Conservation (phyloP, 2,329 filamentous ascomycete genomes). For the Exophiala sp. region DNA sequence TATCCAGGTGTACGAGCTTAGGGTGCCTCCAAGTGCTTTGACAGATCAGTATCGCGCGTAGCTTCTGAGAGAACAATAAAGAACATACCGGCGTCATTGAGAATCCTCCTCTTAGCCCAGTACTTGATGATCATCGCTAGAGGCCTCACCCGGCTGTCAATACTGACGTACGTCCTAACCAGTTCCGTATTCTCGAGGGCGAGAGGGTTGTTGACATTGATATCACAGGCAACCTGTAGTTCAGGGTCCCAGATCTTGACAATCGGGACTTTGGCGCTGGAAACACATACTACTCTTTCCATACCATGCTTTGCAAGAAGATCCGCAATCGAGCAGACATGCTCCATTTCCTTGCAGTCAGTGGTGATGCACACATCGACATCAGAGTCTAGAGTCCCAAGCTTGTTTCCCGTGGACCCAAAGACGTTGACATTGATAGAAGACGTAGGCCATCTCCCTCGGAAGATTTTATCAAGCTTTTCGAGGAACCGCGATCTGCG, state of each 20-base stretch:
- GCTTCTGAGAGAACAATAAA: slow-evolving; percentile 6
- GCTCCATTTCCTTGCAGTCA: slow-evolving; percentile 76
- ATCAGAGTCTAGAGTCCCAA: slow-evolving; percentile 94
- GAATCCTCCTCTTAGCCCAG: slow-evolving; percentile 86
- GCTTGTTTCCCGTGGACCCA: slow-evolving; percentile 92
- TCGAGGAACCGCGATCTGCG: slow-evolving; percentile 69
- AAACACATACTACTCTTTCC: slow-evolving; percentile 92
- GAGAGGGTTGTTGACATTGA: slow-evolving; percentile 97
- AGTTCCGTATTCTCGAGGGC: slow-evolving; percentile 95
- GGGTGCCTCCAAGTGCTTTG: slow-evolving; percentile 78
- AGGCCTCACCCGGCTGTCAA: slow-evolving; percentile 82
- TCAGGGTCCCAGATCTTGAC: slow-evolving; percentile 99
- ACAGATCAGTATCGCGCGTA: slow-evolving; percentile 28
- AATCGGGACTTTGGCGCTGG: slow-evolving; percentile 92
- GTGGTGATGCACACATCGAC: slow-evolving; percentile 98
- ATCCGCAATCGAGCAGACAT: slow-evolving; percentile 83
- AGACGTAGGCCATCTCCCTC: slow-evolving; percentile 84
- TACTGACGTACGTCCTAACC: slow-evolving; percentile 94
- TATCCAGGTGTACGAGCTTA: slow-evolving; percentile 99
- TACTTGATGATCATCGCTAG: slow-evolving; percentile 96
- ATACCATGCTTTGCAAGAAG: slow-evolving; percentile 85
- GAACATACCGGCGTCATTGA: slow-evolving; percentile 87
- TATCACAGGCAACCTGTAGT: slow-evolving; percentile 80
- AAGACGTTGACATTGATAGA: slow-evolving; percentile 89
- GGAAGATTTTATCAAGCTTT: slow-evolving; percentile 83